A percentile compares a stretch with the other conserved stretches of the same genome.
Conservation (phyloP, 2,329 filamentous ascomycete species). For the Lachnellula subtilissima region DNA sequence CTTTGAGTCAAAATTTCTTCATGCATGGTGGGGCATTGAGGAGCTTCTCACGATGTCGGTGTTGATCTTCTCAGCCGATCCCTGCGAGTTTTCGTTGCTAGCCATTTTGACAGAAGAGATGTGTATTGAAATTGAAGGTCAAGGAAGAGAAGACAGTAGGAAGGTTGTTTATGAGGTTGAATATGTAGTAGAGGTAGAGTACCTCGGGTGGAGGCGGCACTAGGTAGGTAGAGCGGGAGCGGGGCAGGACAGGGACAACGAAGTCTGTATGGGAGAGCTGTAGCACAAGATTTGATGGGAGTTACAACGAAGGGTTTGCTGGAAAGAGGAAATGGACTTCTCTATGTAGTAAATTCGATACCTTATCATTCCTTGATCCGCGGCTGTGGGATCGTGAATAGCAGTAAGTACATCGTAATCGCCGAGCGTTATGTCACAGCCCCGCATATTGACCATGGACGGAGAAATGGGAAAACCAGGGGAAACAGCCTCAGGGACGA, state of each 20-base stretch:
- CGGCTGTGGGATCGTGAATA: not conserved
- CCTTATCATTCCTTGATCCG: not conserved
- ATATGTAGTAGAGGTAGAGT: not conserved
- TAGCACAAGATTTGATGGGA: not conserved
- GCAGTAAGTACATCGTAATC: not conserved
- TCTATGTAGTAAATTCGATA: slow-evolving; percentile 1
- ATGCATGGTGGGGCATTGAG: no score
- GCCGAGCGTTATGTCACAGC: slow-evolving; percentile 1
- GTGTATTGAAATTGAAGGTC: not conserved
- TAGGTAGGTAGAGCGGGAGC: slow-evolving; percentile 11
- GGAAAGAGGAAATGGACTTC: slow-evolving; percentile 13
- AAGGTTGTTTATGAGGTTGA: not conserved
- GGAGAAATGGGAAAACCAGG: slow-evolving; percentile 12
- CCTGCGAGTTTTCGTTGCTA: slow-evolving; percentile 12
- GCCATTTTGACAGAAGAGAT: slow-evolving; percentile 4
- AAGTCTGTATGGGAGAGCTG: not conserved
- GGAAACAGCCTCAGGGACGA: slow-evolving; percentile 7
- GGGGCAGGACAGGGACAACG: slow-evolving; percentile 5
- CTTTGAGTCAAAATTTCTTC: no score
- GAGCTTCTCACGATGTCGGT: slow-evolving; percentile 68
- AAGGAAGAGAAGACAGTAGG: not conserved
- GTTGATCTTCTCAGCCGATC: slow-evolving; percentile 73
- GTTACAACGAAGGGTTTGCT: not conserved
- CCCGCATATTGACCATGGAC: not conserved
- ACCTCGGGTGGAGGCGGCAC: slow-evolving; percentile 28